These are phyloP conservation scores for Fusarium haematococcum DNA, from an alignment of 2,329 filamentous ascomycete genomes.

Conservation along the genomic window DNA sequence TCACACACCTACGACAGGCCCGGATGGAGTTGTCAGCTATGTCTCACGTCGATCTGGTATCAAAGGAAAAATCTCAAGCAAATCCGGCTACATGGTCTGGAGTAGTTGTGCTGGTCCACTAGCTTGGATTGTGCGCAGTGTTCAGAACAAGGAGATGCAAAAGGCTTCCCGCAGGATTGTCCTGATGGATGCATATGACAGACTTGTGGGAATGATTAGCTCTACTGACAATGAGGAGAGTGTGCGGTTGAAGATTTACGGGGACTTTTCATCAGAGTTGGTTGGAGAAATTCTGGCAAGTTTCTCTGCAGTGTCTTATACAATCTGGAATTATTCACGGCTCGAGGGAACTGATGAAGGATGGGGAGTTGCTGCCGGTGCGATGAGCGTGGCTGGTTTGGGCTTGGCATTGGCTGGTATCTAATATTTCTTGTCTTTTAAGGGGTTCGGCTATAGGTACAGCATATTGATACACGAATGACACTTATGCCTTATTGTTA, in stretches of 20 bases:
- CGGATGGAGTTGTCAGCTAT: neutral
- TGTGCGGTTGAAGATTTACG: conserved; percentile 8
- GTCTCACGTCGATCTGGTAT: neutral
- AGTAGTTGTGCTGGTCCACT: conserved; percentile 13
- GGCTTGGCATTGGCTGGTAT: neutral
- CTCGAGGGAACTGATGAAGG: conserved; percentile 7
- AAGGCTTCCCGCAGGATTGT: conserved; percentile 4
- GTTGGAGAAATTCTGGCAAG: conserved; percentile 8
- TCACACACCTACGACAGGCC: neutral
- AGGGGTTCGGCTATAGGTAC: neutral
- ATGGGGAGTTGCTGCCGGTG: neutral
- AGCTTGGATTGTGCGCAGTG: conserved; percentile 8
- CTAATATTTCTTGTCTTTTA: neutral
- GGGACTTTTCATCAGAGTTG: neutral
- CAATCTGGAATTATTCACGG: conserved; percentile 9
- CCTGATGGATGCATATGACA: conserved; percentile 13
- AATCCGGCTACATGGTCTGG: conserved; percentile 14
- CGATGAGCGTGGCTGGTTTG: neutral
- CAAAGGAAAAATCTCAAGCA: neutral
- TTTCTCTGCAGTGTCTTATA: conserved; percentile 9
- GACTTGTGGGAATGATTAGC: conserved; percentile 12
- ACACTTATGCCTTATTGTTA: neutral
- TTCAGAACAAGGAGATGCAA: conserved; percentile 1
- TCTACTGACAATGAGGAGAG: neutral
- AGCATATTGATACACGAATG: neutral